Evolutionary conservation across 495 filamentous ascomycete genomes (phyloP).

Genomic region (Penicillium tannophilum): DNA sequence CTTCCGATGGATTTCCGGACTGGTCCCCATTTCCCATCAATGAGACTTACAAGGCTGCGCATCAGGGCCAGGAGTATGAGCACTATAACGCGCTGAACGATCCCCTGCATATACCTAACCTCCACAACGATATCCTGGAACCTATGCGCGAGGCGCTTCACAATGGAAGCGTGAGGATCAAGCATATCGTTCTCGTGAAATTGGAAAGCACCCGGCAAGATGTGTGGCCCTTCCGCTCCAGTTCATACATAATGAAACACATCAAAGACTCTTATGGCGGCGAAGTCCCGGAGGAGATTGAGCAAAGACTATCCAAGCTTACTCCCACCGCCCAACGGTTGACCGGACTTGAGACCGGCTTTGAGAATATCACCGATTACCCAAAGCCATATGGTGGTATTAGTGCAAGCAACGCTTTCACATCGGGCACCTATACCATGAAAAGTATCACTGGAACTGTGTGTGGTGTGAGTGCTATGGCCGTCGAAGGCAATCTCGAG

Average conservation of each 20-base stretch:
- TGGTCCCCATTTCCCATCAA: constrained; percentile 19
- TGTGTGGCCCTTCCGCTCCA: constrained; percentile 38
- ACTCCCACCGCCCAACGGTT: constrained; percentile 45
- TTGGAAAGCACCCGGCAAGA: constrained; percentile 46
- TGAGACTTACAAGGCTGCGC: not conserved
- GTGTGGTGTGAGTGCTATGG: constrained; percentile 39
- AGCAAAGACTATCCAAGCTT: constrained; percentile 37
- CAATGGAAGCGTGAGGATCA: constrained; percentile 33
- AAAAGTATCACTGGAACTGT: constrained; percentile 50
- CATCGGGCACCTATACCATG: constrained; percentile 48
- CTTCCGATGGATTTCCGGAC: constrained; percentile 11
- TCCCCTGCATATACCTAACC: constrained; percentile 38
- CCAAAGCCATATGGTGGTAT: constrained; percentile 45
- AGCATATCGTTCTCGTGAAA: constrained; percentile 38
- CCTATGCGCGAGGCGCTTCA: constrained; percentile 23
- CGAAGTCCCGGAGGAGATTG: constrained; percentile 32
- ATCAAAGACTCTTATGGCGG: constrained; percentile 38
- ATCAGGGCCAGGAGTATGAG: constrained; percentile 1
- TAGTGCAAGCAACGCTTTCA: constrained; percentile 45
- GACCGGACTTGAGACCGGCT: constrained; percentile 45
- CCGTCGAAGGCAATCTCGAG: constrained; percentile 4
- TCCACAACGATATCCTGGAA: constrained; percentile 33
- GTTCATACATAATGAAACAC: constrained; percentile 31
- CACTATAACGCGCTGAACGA: constrained; percentile 37
- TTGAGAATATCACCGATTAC: constrained; percentile 22